A percentile compares a stretch with the other conserved stretches of the same genome.
Conservation (phyloP, 2,329 filamentous ascomycete species). For the Hypoxylon rubiginosum region DNA sequence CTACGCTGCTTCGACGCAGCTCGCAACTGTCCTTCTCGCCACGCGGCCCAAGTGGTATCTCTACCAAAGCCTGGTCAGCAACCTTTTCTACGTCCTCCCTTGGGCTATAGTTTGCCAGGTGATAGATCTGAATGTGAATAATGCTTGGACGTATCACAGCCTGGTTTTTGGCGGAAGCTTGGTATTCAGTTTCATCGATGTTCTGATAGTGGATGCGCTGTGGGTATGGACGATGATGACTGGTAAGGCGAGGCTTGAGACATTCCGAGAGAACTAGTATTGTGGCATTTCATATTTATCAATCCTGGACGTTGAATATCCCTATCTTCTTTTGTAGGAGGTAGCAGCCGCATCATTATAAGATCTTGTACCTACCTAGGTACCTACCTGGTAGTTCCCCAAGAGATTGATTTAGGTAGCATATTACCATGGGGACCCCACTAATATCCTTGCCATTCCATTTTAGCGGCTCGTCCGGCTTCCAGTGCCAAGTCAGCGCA, state of each 20-base stretch:
- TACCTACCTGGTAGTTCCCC: too few species aligned
- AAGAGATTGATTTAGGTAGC: too few species aligned
- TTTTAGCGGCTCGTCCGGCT: constrained; percentile 1
- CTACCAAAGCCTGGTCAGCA: constrained; percentile 74
- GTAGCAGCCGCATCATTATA: too few species aligned
- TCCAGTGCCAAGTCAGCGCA: neutral
- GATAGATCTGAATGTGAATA: constrained; percentile 60
- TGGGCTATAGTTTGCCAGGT: constrained; percentile 75
- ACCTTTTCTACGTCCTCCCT: constrained; percentile 76
- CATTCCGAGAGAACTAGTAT: constrained; percentile 45
- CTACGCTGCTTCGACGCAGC: constrained; percentile 74
- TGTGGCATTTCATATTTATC: neutral
- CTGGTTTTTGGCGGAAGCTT: constrained; percentile 77
- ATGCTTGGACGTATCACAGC: constrained; percentile 77
- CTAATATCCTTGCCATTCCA: neutral
- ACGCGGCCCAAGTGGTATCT: constrained; percentile 77
- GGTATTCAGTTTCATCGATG: constrained; percentile 74
- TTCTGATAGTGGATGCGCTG: constrained; percentile 63
- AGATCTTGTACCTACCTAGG: too few species aligned
- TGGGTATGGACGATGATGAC: constrained; percentile 66
- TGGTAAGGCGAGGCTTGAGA: constrained; percentile 59
- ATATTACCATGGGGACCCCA: too few species aligned
- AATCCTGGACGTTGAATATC: neutral
- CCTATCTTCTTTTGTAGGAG: too few species aligned
- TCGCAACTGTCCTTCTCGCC: constrained; percentile 74